These are phyloP conservation scores for Pseudohalonectria lignicola DNA, from an alignment of 2,329 filamentous ascomycete genomes.

Conservation along the genomic window DNA sequence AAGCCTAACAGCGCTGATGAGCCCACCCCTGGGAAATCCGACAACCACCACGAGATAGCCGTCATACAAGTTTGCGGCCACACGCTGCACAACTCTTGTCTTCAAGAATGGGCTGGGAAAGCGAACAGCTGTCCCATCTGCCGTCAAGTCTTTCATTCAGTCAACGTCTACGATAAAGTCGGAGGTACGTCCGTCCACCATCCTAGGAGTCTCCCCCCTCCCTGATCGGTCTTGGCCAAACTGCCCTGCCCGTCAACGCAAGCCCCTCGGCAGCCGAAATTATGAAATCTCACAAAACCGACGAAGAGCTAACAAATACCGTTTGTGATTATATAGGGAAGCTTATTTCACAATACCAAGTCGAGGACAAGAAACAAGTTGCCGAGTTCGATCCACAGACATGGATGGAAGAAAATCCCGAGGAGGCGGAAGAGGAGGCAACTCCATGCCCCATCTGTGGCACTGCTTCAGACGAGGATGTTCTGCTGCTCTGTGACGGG, in stretches of 20 bases:
- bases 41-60: constrained; percentile 36
- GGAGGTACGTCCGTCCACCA: constrained; percentile 66
- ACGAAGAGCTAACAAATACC: constrained; percentile 10
- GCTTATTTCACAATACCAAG: constrained; percentile 46
- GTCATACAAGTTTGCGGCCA: constrained; percentile 72
- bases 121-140: constrained; percentile 98
- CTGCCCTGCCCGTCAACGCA: neutral
- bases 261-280: constrained; percentile 5
- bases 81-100: constrained; percentile 82
- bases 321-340: constrained; percentile 31
- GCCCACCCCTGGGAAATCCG: constrained; percentile 8
- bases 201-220: too few relatives aligned
- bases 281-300: constrained; percentile 1
- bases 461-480: constrained; percentile 67
- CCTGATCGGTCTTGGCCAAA: too few relatives aligned
- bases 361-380: constrained; percentile 79
- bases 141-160: constrained; percentile 79
- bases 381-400: constrained; percentile 75
- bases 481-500: constrained; percentile 80
- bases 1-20: constrained; percentile 6
- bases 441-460: constrained; percentile 80
- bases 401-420: constrained; percentile 60
- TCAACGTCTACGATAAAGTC: constrained; percentile 69
- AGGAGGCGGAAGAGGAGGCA: constrained; percentile 61
- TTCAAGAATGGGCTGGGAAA: constrained; percentile 90